A percentile compares a stretch with the other conserved stretches of the same genome.
These are phyloP conservation scores for Podospora tetraspora DNA, from an alignment of 495 filamentous ascomycete species.

Conservation along the genomic window DNA sequence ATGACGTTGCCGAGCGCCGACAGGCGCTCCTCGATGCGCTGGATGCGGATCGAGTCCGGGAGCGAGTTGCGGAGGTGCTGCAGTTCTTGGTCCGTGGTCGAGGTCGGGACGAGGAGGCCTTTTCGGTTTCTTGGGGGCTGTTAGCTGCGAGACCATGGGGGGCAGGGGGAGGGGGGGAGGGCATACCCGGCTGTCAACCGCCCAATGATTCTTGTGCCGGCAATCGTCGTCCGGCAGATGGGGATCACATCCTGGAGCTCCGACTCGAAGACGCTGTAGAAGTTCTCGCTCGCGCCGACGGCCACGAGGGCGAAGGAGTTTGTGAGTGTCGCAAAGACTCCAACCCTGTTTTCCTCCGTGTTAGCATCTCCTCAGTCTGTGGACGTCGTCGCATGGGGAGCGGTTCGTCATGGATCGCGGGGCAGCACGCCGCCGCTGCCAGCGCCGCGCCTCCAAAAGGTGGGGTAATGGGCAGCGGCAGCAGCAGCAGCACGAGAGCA, in stretches of 20 bases:
- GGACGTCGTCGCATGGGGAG: not conserved
- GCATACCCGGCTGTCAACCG: conserved; percentile 88
- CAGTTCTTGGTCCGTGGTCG: conserved; percentile 95
- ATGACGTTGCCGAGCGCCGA: conserved; percentile 97
- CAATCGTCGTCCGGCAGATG: conserved; percentile 96
- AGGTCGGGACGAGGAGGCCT: conserved; percentile 91
- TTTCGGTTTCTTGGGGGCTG: conserved; percentile 71
- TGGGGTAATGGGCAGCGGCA: not conserved
- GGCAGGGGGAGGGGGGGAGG: not conserved
- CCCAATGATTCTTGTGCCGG: conserved; percentile 91
- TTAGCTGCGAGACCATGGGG: no score
- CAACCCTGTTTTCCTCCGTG: conserved; percentile 62
- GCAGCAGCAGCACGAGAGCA: not conserved
- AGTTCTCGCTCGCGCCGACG: conserved; percentile 93
- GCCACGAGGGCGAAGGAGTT: conserved; percentile 94
- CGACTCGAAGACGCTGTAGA: conserved; percentile 95
- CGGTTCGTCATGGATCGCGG: conserved; percentile 15
- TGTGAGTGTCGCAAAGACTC: conserved; percentile 92
- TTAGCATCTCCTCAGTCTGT: not conserved
- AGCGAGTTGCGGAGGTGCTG: conserved; percentile 93
- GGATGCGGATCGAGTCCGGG: conserved; percentile 83
- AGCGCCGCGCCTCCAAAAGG: conserved; percentile 5
- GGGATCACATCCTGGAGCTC: conserved; percentile 97
- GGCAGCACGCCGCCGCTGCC: conserved; percentile 1
- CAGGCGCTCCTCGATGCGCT: conserved; percentile 91